Evolutionary conservation across 495 filamentous ascomycete species (phyloP).

Genomic region (Penicillium bovifimosum): DNA sequence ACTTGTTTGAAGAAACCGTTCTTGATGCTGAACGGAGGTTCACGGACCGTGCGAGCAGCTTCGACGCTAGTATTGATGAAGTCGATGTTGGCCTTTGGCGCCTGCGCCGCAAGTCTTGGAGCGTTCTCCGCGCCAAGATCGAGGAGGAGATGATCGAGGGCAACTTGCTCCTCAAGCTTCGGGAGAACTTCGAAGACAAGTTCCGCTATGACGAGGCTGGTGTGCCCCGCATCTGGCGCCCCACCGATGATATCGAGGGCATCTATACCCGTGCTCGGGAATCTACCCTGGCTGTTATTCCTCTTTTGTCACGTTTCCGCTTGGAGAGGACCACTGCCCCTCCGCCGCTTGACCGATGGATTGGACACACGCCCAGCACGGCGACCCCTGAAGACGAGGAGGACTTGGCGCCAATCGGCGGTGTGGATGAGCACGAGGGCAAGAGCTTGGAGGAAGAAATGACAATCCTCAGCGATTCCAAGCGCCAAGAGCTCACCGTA

Average conservation of each 20-base stretch:
- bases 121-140: constrained; percentile 79
- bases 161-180: constrained; percentile 88
- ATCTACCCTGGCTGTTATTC: constrained; percentile 83
- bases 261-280: constrained; percentile 87
- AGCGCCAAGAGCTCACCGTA: constrained; percentile 82
- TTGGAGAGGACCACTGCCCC: constrained; percentile 61
- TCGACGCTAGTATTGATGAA: constrained; percentile 86
- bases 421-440: constrained; percentile 86
- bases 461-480: constrained; percentile 83
- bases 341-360: constrained; percentile 76
- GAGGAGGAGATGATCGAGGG: constrained; percentile 98
- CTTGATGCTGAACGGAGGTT: constrained; percentile 80
- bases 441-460: constrained; percentile 93
- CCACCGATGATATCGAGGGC: constrained; percentile 94
- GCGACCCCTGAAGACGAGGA: constrained; percentile 82
- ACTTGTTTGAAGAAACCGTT: constrained; percentile 76
- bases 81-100: constrained; percentile 92
- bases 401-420: constrained; percentile 77
- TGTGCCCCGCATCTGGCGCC: constrained; percentile 94
- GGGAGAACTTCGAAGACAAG: constrained; percentile 98
- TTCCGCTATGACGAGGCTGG: constrained; percentile 96
- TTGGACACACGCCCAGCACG: constrained; percentile 72
- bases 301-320: constrained; percentile 79
- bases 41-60: constrained; percentile 79
- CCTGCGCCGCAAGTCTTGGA: constrained; percentile 88